A percentile compares a stretch with the other conserved stretches of the same genome.
These are phyloP conservation scores for Lecanicillium sp. DNA, from an alignment of 2,329 filamentous ascomycete species.

Conservation along the genomic window DNA sequence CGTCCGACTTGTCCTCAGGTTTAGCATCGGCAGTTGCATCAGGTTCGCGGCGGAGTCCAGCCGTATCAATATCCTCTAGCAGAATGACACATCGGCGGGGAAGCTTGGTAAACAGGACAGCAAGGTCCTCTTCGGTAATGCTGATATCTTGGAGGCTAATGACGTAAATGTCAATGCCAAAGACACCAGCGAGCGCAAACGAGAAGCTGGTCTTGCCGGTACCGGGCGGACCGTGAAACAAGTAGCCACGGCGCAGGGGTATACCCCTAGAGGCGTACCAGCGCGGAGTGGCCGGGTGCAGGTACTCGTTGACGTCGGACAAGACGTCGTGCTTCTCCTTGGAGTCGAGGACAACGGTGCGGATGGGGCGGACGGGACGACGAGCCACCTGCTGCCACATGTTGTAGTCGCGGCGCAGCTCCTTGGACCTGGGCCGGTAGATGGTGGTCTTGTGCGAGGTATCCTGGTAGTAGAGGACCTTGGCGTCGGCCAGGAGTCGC, in stretches of 20 bases:
- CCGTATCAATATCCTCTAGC: slow-evolving; percentile 63
- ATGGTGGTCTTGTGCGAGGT: slow-evolving; percentile 51
- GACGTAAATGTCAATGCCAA: slow-evolving; percentile 60
- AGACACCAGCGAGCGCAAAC: slow-evolving; percentile 57
- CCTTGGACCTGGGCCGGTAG: slow-evolving; percentile 42
- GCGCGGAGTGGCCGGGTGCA: slow-evolving; percentile 59
- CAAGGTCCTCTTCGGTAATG: slow-evolving; percentile 55
- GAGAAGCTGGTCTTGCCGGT: slow-evolving; percentile 66
- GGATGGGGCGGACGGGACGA: slow-evolving; percentile 62
- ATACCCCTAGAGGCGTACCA: slow-evolving; percentile 75
- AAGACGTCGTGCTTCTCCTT: slow-evolving; percentile 59
- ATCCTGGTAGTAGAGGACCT: slow-evolving; percentile 42
- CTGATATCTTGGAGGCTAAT: slow-evolving; percentile 48
- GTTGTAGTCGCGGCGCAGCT: slow-evolving; percentile 36
- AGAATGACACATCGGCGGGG: slow-evolving; percentile 58
- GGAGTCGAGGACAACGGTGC: slow-evolving; percentile 66
- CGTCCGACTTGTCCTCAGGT: slow-evolving; percentile 17
- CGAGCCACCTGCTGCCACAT: slow-evolving; percentile 51
- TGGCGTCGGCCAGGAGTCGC: slow-evolving; percentile 43
- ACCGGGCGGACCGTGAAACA: slow-evolving; percentile 69
- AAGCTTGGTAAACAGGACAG: slow-evolving; percentile 50
- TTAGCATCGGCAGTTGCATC: slow-evolving; percentile 11
- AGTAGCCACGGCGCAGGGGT: slow-evolving; percentile 67
- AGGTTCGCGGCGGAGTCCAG: slow-evolving; percentile 43
- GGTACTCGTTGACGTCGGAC: slow-evolving; percentile 68